Conservation (phyloP, 1,284 basidiomycete genomes). For the Gymnopus androsaceus region DNA sequence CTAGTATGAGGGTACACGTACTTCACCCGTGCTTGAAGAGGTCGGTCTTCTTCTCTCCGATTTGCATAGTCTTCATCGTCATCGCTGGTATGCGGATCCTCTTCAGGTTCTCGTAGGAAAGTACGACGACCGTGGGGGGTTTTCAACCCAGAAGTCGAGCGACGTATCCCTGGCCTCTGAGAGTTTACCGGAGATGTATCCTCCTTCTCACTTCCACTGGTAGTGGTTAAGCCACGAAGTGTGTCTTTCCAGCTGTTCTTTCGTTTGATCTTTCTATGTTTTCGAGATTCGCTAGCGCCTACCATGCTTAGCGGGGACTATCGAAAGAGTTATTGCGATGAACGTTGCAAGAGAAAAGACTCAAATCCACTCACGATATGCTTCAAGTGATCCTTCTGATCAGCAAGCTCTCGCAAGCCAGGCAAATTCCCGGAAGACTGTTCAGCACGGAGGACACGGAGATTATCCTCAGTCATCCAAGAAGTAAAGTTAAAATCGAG, state of each 20-base stretch:
- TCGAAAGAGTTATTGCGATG: constrained; percentile 4
- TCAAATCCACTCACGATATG: constrained; percentile 52
- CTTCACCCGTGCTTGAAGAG: constrained; percentile 63
- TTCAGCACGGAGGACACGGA: too few relatives aligned
- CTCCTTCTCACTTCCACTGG: constrained; percentile 39
- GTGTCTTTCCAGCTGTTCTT: constrained; percentile 61
- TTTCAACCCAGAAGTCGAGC: constrained; percentile 25
- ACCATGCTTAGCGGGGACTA: constrained; percentile 86
- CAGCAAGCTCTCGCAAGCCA: constrained; percentile 72
- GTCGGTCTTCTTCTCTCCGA: constrained; percentile 59
- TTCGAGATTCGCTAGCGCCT: constrained; percentile 45
- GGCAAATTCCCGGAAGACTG: constrained; percentile 76
- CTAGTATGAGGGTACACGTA: constrained; percentile 43
- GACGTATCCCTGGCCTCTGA: constrained; percentile 16
- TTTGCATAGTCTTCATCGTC: constrained; percentile 45
- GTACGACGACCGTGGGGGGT: constrained; percentile 20
- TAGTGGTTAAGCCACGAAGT: constrained; percentile 42
- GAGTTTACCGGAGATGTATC: constrained; percentile 19
- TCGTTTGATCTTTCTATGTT: constrained; percentile 50
- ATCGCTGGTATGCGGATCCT: constrained; percentile 44
- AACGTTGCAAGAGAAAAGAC: neutral
- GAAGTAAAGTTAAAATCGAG: constrained; percentile 97
- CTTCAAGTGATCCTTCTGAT: constrained; percentile 86
- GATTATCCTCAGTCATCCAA: constrained; percentile 99
- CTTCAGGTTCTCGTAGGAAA: constrained; percentile 11